phyloP scores from a whole-genome alignment of 192 early-diverging fungal genomes.

The Lobosporangium transversale region DNA sequence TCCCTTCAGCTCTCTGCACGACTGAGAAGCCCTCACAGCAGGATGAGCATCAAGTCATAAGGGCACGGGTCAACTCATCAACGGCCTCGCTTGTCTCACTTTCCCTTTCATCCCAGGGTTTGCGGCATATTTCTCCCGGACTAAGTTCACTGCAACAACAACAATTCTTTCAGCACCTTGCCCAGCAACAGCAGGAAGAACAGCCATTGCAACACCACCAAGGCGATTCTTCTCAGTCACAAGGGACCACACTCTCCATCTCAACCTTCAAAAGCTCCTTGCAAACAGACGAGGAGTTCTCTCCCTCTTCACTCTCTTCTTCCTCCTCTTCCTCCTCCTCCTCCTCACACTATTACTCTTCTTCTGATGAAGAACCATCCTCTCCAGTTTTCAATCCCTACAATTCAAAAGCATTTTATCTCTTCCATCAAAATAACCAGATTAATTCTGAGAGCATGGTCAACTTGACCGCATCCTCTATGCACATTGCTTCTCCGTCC shows the following conservation, averaged over 20 bases:
- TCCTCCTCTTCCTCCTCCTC: background rate
- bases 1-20: background rate
- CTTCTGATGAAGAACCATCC: no score
- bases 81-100: background rate
- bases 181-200: slow-evolving; percentile 6
- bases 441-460: background rate
- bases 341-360: no score
- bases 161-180: slow-evolving; percentile 14
- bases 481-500: background rate
- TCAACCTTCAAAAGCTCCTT: background rate
- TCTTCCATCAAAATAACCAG: background rate
- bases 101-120: background rate
- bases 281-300: background rate
- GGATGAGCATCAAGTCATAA: background rate
- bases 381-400: background rate
- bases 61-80: background rate
- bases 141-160: slow-evolving; percentile 7
- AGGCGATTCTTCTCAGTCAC: background rate
- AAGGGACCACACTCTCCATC: background rate
- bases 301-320: background rate
- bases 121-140: background rate
- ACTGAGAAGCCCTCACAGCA: background rate
- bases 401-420: background rate
- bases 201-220: background rate
- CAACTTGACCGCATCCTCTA: background rate